Evolutionary conservation across 2,329 filamentous ascomycete genomes (phyloP), one percentile per base, ranked within the genome.

Genomic region (Botrytis paeoniae): DNA sequence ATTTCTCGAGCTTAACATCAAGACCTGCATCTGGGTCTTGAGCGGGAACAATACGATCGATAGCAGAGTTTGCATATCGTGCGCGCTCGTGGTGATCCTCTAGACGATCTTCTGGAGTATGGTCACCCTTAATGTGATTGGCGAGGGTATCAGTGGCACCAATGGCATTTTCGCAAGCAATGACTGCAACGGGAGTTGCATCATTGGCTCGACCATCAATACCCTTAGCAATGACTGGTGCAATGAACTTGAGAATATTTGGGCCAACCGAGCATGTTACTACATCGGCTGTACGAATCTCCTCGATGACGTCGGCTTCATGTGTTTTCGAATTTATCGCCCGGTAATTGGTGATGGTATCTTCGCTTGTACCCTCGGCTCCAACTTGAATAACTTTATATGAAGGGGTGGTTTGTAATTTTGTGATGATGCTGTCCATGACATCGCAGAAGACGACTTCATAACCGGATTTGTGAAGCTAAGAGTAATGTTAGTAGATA

Each of bases 151-250:
- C 93, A 68, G 96, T 98, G 79, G 94, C 96, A 77, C 93, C 93
- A 81, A 98, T 98, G 82, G 94, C 94, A 83, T 99, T 99, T 86
- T 99, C 96, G 84, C 96, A 99, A 73, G 96, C 96, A 84, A 99
- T 97, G 81, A 99, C 93, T 35, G 95, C 91, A 60, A 98, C 84
- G 12, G 95, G 95, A 75, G 88, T 88, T 71, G 82, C 81, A 61
- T 87, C 84, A 22, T 83, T 81, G n/a, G 89, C 87, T 76, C 96
- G 92, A 77, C 88, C 87, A 81, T 95, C 91, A 76, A 99, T 93
- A 78, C 93, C 96, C 87, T 97, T 96, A 81, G 95, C 95, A 78
- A 99, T 97, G 79, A 95, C 92, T 37, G 95, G 93, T 64, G 96
- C 96, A 81, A 99, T 96, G 84, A 97, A 98, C 85, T 93, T 95